Conservation (phyloP, 2,329 filamentous ascomycete genomes). For the Xylaria sp. region DNA sequence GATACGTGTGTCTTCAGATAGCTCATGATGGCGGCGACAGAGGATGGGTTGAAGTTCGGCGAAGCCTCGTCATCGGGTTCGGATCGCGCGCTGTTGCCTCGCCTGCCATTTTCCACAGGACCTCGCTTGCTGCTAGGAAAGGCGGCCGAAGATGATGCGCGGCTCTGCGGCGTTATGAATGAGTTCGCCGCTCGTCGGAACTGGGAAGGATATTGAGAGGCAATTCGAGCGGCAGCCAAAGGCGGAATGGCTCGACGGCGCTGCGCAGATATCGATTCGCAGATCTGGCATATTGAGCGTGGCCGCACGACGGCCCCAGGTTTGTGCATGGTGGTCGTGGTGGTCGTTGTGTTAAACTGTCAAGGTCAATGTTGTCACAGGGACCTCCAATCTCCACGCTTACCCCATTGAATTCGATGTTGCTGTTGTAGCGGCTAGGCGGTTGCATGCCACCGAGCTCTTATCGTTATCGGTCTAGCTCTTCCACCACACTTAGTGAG, state of each 20-base stretch:
- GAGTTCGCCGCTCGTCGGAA: slow-evolving; percentile 12
- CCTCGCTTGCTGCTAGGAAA: not conserved
- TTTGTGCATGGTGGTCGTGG: slow-evolving; percentile 42
- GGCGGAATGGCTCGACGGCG: slow-evolving; percentile 36
- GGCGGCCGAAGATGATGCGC: slow-evolving; percentile 13
- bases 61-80: not conserved
- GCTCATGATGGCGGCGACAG: slow-evolving; percentile 46
- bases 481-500: no score
- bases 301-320: slow-evolving; percentile 39
- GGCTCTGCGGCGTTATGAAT: slow-evolving; percentile 1
- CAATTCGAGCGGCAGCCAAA: slow-evolving; percentile 48
- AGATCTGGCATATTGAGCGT: slow-evolving; percentile 47
- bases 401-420: not conserved
- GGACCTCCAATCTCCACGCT: not conserved
- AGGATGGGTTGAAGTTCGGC: slow-evolving; percentile 27
- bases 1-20: slow-evolving; percentile 43
- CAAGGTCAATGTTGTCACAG: not conserved
- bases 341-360: not conserved
- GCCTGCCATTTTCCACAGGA: not conserved
- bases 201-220: slow-evolving; percentile 36
- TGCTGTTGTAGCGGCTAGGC: not conserved
- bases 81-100: not conserved
- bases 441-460: not conserved
- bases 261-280: slow-evolving; percentile 47
- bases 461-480: not conserved